Evolutionary conservation across 441 rosid species (phyloP).

Genomic region (Gossypium gossypioides): DNA sequence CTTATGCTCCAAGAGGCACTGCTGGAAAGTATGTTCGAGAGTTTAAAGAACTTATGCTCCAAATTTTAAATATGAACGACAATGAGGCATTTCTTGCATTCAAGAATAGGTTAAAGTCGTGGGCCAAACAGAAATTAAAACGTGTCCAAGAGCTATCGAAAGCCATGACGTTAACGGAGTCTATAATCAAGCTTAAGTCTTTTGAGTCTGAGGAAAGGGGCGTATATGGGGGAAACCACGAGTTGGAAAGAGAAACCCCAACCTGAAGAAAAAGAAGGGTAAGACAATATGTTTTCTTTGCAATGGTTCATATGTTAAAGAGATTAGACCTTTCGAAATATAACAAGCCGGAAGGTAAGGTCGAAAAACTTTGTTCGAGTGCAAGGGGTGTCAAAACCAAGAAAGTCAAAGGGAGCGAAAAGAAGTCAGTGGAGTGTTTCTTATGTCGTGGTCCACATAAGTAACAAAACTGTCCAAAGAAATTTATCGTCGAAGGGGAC

Average conservation of each 20-base stretch:
- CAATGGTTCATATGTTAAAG: neutral
- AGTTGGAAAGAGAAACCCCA: neutral
- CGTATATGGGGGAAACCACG: neutral
- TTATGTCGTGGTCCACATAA: neutral
- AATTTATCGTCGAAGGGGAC: too few relatives aligned
- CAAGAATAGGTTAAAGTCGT: neutral
- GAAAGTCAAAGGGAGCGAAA: neutral
- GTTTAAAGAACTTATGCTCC: neutral
- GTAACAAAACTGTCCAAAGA: neutral
- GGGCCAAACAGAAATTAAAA: neutral
- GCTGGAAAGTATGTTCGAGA: too few relatives aligned
- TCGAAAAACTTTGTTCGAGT: neutral
- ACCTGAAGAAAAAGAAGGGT: neutral
- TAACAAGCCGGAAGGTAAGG: neutral
- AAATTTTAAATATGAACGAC: neutral
- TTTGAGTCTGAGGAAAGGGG: neutral
- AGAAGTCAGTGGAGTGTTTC: neutral
- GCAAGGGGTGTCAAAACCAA: neutral
- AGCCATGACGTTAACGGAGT: neutral
- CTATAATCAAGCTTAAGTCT: neutral
- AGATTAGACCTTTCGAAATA: neutral
- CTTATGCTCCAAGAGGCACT: too few relatives aligned
- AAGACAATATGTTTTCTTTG: neutral
- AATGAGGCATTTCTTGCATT: neutral
- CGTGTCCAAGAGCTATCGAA: neutral